Base-by-base conservation (phyloP, 345 rosid genomes). In the Eucalyptus regnans region DNA sequence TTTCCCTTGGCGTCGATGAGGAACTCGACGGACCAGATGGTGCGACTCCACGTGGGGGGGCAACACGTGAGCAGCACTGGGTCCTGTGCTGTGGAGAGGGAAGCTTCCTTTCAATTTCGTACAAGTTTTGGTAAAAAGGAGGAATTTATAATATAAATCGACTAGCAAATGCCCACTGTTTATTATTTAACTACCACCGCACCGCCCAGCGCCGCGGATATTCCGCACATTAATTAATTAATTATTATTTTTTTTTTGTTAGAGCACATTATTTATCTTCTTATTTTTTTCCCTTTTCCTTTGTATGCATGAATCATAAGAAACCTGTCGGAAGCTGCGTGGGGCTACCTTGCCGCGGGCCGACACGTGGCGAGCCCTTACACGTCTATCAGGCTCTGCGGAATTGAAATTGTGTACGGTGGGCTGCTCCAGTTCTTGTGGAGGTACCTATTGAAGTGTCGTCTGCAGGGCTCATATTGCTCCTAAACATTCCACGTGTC, bases 251-350 rank as follows among this genome's bases (percentile, higher is more conserved):
- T 4, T 41, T 41, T 54, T 20, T 51, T 0, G 22, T 51, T 9
- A 17, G 56, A 51, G 3, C 0, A 22, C 27, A 54, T 56, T 23
- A 56, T 56, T 56, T 56, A 23, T 56, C 3, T 56, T 8, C 6
- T 56, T 56, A 1, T 20, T 13, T 52, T 52, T 56, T 4, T 0
- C 5, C 6, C 0, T 23, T 22, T 56, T 56, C 6, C 0, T 23
- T 4, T 56, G 62, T 23, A 56, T 56, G 62, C 62, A 56, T 56
- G 31, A 60, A 56, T 56, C 12, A 3, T 9, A 4, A 9, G 62
- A 56, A 56, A 56, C 62, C 29, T 56, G 62, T 56, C 62, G 3
- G 62, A 56, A 60, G 31, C 66, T 27, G 66, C 31, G 1, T 3
- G 66, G 66, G 66, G 12, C 15, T 60, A 12, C 16, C 4, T 60